Evolutionary conservation across 192 early-diverging fungal species (phyloP), one percentile per base, ranked within the genome.

Genomic region (Kappamyces sp.): DNA sequence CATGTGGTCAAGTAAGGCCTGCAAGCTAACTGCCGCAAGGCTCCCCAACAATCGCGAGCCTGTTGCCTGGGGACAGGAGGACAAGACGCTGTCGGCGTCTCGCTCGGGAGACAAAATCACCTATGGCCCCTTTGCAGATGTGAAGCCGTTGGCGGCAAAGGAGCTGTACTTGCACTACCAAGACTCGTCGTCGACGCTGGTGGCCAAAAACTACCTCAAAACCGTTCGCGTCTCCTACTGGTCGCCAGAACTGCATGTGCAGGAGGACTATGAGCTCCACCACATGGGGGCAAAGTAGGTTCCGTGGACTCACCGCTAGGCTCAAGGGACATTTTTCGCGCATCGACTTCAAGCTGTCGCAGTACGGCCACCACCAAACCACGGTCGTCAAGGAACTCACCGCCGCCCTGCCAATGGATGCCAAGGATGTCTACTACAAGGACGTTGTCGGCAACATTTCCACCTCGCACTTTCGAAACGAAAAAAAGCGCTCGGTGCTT

Each of bases 361-460:
- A 66, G 48, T 66, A 66, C 40, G 44, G 60, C 10, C 81, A 74
- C 72, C 55, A 38, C 1, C 58, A 66, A 31, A 79, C 73, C 41
- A 81, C 79, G 66, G 77, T 73, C 41, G 66, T 84, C 52, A 75
- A 72, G 47, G 69, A 58, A 58, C 70, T 77, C 41, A 72, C 55
- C 44, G 76, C 84, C 57, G 64, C 60, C 38, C 74, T 98, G 9
- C 94, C 94, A 2, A 75, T 74, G 0, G 68, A 75, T 2, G 90
- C 88, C 4, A 53, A 74, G 8, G 75, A 92, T 40, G 79, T 90
- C 47, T 97, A 91, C 68, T 94, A 83, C 63, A 77, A 86, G 38
- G 92, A 95, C 67, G 86, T 88, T 49, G 90, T 97, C 61, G 97
- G 97, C 34, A 99, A 99, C 69, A 90, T 99, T 52, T 95, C 92